Conservation (phyloP, 345 rosid species). For the Streptanthus diversifolius region DNA sequence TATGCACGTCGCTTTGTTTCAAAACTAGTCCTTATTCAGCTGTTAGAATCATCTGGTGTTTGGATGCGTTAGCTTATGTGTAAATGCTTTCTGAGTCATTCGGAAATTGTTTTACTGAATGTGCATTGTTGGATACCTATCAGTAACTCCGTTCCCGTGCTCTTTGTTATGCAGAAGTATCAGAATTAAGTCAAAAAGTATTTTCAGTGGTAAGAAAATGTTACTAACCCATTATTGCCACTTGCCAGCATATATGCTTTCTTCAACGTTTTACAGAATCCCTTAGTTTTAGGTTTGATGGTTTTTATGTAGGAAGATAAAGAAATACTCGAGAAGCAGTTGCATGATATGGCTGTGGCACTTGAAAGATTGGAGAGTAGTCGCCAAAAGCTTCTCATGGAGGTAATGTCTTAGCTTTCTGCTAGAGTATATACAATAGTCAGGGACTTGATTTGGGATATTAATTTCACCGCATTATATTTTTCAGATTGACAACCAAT, state of each 20-base stretch:
- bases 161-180: conserved; percentile 36
- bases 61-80: not conserved
- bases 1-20: not conserved
- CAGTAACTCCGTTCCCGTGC: conserved; percentile 9
- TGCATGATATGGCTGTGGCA: conserved; percentile 92
- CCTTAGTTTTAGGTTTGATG: conserved; percentile 1
- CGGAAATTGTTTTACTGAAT: not conserved
- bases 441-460: not conserved
- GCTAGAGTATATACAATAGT: not conserved
- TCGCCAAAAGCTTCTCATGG: conserved; percentile 91
- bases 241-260: conserved; percentile 4
- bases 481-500: conserved; percentile 86
- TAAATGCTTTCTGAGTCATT: not conserved
- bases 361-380: conserved; percentile 92
- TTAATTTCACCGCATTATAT: conserved; percentile 2
- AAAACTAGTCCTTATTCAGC: not conserved
- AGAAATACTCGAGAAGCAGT: conserved; percentile 81
- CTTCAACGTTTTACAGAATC: not conserved
- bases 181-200: conserved; percentile 42
- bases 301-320: conserved; percentile 64
- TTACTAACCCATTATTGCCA: not conserved
- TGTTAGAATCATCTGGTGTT: not conserved
- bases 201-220: conserved; percentile 57
- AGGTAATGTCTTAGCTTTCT: conserved; percentile 45
- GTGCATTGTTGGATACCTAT: conserved; percentile 2